phyloP scores from a whole-genome alignment of 108 stramenopile species.

The Epipyxis sp. region DNA sequence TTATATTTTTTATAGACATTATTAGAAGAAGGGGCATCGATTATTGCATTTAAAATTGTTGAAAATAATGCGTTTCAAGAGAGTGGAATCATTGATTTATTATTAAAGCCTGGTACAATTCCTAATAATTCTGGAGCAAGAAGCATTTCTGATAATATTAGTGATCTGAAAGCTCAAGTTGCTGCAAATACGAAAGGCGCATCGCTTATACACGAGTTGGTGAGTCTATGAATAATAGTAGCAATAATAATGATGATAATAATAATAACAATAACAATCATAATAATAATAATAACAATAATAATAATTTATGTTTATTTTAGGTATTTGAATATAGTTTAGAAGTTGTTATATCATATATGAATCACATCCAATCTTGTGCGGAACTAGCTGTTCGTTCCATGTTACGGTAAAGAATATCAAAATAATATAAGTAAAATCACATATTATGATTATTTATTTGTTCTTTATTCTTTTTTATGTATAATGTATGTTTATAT shows the following conservation, averaged over 20 bases:
- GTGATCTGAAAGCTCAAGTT: conserved; percentile 92
- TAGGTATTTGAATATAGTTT: conserved; percentile 66
- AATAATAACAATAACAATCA: no score
- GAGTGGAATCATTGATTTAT: conserved; percentile 80
- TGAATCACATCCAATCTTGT: conserved; percentile 91
- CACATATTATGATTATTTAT: no score
- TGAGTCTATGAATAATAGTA: neutral
- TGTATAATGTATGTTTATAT: no score
- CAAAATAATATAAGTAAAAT: no score
- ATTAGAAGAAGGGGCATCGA: conserved; percentile 93
- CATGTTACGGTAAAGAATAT: conserved; percentile 68
- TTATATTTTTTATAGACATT: conserved; percentile 75
- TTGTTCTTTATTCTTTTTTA: no score
- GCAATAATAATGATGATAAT: no score
- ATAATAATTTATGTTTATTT: conserved; percentile 3
- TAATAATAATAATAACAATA: no score
- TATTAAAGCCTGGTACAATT: conserved; percentile 73
- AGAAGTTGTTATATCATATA: conserved; percentile 83
- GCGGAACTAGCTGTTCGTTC: conserved; percentile 85
- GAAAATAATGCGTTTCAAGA: conserved; percentile 85
- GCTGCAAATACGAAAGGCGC: conserved; percentile 93
- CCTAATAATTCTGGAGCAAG: conserved; percentile 76
- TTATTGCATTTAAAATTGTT: conserved; percentile 95
- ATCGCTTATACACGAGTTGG: conserved; percentile 64
- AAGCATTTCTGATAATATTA: conserved; percentile 86